A percentile compares a stretch with the other conserved stretches of the same genome.
phyloP scores from a whole-genome alignment of 176 grass and related monocot genomes.

The Cenchrus americanus region DNA sequence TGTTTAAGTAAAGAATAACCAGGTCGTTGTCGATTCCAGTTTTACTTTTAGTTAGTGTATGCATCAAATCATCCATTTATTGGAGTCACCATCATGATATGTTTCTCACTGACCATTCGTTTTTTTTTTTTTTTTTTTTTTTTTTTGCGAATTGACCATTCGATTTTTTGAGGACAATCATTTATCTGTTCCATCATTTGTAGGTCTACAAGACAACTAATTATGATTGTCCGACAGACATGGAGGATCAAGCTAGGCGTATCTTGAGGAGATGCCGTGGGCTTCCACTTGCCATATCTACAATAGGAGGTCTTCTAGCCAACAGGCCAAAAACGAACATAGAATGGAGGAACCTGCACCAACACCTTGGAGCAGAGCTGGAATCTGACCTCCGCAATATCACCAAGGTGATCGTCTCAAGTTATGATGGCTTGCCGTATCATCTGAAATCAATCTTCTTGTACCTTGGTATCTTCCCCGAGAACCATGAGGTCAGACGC shows the following conservation, averaged over 20 bases:
- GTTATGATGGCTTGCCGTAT: slow-evolving; percentile 59
- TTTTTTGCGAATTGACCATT: too few relatives aligned
- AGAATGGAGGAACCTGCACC: slow-evolving; percentile 51
- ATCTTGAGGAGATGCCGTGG: slow-evolving; percentile 53
- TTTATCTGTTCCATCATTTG: neutral
- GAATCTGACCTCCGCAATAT: slow-evolving; percentile 41
- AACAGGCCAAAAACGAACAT: slow-evolving; percentile 36
- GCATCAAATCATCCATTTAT: neutral
- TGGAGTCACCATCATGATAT: neutral
- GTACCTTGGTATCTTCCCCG: slow-evolving; percentile 60
- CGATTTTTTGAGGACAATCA: neutral
- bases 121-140: too few relatives aligned
- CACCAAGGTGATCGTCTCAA: slow-evolving; percentile 44
- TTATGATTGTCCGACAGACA: neutral
- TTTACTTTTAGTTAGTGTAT: neutral
- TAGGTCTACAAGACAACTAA: slow-evolving; percentile 24
- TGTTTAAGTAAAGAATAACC: neutral
- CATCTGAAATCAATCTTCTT: slow-evolving; percentile 59
- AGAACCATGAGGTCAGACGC: slow-evolving; percentile 51
- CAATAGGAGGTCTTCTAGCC: slow-evolving; percentile 54
- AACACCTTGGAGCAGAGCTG: slow-evolving; percentile 46
- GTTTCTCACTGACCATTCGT: neutral
- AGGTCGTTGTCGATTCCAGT: neutral
- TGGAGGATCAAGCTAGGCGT: neutral
- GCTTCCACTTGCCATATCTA: slow-evolving; percentile 59